phyloP scores from a whole-genome alignment of 1,284 basidiomycete genomes.

The Cryptococcus maquisensis region DNA sequence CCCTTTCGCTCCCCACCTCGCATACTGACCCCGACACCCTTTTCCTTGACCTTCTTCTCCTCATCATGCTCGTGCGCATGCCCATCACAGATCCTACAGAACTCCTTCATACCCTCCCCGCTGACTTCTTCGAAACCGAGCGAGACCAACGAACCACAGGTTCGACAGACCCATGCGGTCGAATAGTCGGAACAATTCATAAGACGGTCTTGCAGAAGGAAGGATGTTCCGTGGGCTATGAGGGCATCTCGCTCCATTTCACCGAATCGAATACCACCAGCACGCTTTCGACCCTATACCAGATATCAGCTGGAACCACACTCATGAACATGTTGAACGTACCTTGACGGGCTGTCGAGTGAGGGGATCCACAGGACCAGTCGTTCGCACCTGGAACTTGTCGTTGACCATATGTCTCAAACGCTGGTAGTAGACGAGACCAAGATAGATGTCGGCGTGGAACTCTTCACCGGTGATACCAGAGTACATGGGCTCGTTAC shows the following conservation, averaged over 20 bases:
- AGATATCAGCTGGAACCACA: neutral
- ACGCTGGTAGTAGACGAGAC: slow-evolving; percentile 97
- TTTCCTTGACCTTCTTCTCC: slow-evolving; percentile 27
- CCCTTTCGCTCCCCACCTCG: slow-evolving; percentile 56
- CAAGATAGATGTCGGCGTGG: slow-evolving; percentile 96
- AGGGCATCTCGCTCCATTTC: slow-evolving; percentile 99
- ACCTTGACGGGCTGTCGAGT: slow-evolving; percentile 98
- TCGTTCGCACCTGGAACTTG: slow-evolving; percentile 99
- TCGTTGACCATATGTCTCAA: slow-evolving; percentile 99
- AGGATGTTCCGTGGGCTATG: slow-evolving; percentile 96
- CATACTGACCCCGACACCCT: slow-evolving; percentile 24
- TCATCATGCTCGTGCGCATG: slow-evolving; percentile 47
- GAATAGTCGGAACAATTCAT: slow-evolving; percentile 99
- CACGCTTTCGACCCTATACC: slow-evolving; percentile 86
- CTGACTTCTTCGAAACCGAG: slow-evolving; percentile 84
- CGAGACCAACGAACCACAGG: slow-evolving; percentile 91
- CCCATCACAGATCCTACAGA: slow-evolving; percentile 83
- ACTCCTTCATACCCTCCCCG: slow-evolving; percentile 65
- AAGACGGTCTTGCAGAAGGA: slow-evolving; percentile 93
- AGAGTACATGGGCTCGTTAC: slow-evolving; percentile 99
- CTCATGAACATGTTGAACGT: slow-evolving; percentile 28
- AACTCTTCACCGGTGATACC: slow-evolving; percentile 99
- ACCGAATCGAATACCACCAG: slow-evolving; percentile 98
- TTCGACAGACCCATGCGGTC: slow-evolving; percentile 95
- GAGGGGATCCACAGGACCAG: slow-evolving; percentile 90